phyloP scores from a whole-genome alignment of 2,329 filamentous ascomycete genomes.

The Fusarium duplospermum region DNA sequence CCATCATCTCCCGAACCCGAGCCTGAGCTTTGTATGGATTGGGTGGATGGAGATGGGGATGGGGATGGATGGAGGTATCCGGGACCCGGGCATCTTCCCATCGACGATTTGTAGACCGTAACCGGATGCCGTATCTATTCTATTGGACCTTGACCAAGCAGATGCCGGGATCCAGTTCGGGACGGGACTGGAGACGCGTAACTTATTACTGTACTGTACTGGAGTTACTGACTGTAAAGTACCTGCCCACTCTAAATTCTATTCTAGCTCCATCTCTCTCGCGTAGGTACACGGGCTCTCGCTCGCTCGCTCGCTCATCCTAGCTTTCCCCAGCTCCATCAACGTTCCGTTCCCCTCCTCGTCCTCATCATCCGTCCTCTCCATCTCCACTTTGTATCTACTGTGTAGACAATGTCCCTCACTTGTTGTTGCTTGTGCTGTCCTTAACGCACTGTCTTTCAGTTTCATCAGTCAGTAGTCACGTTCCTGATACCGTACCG shows the following conservation, averaged over 20 bases:
- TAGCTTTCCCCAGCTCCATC: conserved; percentile 5
- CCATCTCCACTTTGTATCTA: neutral
- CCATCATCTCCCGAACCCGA: neutral
- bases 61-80: neutral
- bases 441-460: conserved; percentile 10
- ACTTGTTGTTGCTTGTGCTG: neutral
- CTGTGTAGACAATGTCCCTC: conserved; percentile 15
- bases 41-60: neutral
- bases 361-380: neutral
- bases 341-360: neutral
- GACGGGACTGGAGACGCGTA: conserved; percentile 5
- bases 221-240: neutral
- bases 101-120: neutral
- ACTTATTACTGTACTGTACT: neutral
- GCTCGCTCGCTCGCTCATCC: neutral
- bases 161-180: neutral
- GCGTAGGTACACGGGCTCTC: neutral
- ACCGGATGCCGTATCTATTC: neutral
- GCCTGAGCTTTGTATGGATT: neutral
- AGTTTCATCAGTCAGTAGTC: neutral
- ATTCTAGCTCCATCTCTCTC: neutral
- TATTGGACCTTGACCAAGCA: neutral
- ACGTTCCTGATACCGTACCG: conserved; percentile 25
- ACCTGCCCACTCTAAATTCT: conserved; percentile 3
- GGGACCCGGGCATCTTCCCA: neutral